Conservation (phyloP, 2,329 filamentous ascomycete species). For the Ophiostoma australiae region DNA sequence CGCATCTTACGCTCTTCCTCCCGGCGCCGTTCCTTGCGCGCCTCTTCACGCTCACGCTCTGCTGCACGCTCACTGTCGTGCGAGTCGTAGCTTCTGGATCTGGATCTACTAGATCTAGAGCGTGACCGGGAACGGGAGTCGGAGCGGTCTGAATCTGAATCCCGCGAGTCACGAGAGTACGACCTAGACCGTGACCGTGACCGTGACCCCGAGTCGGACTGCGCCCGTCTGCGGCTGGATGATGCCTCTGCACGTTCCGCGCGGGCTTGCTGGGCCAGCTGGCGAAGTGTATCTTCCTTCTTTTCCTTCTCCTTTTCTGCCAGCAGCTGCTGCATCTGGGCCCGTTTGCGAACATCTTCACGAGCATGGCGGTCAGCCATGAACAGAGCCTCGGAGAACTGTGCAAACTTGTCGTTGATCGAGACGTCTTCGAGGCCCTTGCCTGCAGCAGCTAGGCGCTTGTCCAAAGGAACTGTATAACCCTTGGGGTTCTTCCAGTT, state of each 20-base stretch:
- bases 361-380: slow-evolving; percentile 91
- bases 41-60: slow-evolving; percentile 68
- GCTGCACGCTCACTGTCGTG: slow-evolving; percentile 59
- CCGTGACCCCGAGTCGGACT: not conserved
- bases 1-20: slow-evolving; percentile 87
- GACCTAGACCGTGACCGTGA: slow-evolving; percentile 12
- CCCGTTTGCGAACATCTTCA: slow-evolving; percentile 88
- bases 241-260: slow-evolving; percentile 59
- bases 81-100: slow-evolving; percentile 31
- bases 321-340: slow-evolving; percentile 90
- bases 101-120: slow-evolving; percentile 33
- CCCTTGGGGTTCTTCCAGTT: slow-evolving; percentile 99
- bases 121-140: not conserved
- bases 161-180: not conserved
- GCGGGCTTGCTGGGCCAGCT: slow-evolving; percentile 83
- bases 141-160: slow-evolving; percentile 24
- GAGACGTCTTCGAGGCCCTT: slow-evolving; percentile 86
- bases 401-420: slow-evolving; percentile 98
- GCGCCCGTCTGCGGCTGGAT: slow-evolving; percentile 19
- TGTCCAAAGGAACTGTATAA: slow-evolving; percentile 93
- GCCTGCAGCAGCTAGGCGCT: slow-evolving; percentile 89
- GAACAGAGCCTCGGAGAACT: slow-evolving; percentile 89
- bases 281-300: slow-evolving; percentile 87
- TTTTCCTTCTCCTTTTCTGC: slow-evolving; percentile 94
- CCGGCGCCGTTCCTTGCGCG: slow-evolving; percentile 69